Base-by-base conservation (phyloP, 2,329 filamentous ascomycete genomes). In the Zelopaecilomyces penicillatus region DNA sequence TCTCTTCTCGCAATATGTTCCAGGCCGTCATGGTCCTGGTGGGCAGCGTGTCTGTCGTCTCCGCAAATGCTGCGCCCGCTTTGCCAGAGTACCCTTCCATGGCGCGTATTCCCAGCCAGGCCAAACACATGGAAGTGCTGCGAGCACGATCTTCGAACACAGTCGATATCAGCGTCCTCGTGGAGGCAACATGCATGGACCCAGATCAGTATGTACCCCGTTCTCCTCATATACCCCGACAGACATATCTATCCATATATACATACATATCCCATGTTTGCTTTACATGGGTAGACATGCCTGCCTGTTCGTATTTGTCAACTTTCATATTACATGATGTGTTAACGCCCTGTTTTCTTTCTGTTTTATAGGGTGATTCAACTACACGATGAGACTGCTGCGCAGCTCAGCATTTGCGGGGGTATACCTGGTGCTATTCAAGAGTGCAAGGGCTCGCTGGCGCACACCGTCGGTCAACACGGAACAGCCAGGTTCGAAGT, bases 401-500 rank as follows among this genome's bases (percentile, higher is more conserved):
- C 70, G 6, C 59, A 73, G 51, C 65, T 75, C 9, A 59, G 56
- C 43, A 74, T 74, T 59, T 76, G 73, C 59, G 67, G 70, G 41
- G 68, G 82, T 45, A 75, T 75, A 47, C 65, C 71, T 0, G 70
- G 69, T 11, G 52, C 61, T 9, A 68, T 70, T 42, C 58, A 64
- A 41, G 35, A 46, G 35, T 76, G 75, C 54, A 62, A 62, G 6
- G 71, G 71, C 19, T 50, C 58, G 8, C 71, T 69, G 1, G 46
- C 60, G n/a, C 61, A 58, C 11, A 77, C 73, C 4, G 60, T 57
- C 1, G 74, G 74, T 35, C 54, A 62, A 39, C 68, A 65, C 5
- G 72, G 73, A 7, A 73, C 66, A 7, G 73, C 71, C 6, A 57
- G 65, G 47, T 77, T 79, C 58, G 63, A 57, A 3, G 63, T 78